phyloP scores from a whole-genome alignment of 2,329 filamentous ascomycete species.

The Cucurbitaria berberidis region DNA sequence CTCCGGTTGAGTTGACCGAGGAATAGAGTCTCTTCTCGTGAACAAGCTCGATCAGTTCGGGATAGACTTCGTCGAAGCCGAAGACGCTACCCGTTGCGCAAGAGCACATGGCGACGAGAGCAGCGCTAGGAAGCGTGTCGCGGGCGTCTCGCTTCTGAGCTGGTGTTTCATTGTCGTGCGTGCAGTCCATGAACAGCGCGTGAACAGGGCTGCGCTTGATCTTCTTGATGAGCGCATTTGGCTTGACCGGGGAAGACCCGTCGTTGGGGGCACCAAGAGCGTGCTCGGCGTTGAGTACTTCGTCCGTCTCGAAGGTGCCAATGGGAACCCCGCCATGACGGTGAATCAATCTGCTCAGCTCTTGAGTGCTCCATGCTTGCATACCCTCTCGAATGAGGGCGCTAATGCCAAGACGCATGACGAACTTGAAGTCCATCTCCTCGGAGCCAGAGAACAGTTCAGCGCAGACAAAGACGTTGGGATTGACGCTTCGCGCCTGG shows the following conservation, averaged over 20 bases:
- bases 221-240: conserved; percentile 72
- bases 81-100: conserved; percentile 95
- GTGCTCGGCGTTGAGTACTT: conserved; percentile 70
- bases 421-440: conserved; percentile 94
- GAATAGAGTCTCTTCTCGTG: conserved; percentile 84
- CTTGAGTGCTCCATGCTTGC: conserved; percentile 96
- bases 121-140: conserved; percentile 92
- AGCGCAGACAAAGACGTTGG: conserved; percentile 88
- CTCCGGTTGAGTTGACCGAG: conserved; percentile 71
- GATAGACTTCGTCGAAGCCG: conserved; percentile 97
- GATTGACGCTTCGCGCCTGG: conserved; percentile 84
- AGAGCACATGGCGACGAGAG: conserved; percentile 93
- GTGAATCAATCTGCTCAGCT: conserved; percentile 91
- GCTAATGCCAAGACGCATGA: conserved; percentile 88
- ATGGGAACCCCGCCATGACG: conserved; percentile 92
- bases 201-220: conserved; percentile 90
- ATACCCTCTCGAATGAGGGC: conserved; percentile 95
- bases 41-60: conserved; percentile 89
- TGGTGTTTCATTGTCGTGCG: conserved; percentile 96
- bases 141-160: conserved; percentile 93
- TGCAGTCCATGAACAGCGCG: conserved; percentile 98
- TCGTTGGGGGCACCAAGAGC: conserved; percentile 35
- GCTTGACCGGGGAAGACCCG: conserved; percentile 24
- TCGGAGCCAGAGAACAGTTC: conserved; percentile 96
- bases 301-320: conserved; percentile 95